Percentiles rank a stretch among this genome's conserved stretches.
Conservation (phyloP, 2,329 filamentous ascomycete genomes). For the Ophiocordyceps sinensis region DNA sequence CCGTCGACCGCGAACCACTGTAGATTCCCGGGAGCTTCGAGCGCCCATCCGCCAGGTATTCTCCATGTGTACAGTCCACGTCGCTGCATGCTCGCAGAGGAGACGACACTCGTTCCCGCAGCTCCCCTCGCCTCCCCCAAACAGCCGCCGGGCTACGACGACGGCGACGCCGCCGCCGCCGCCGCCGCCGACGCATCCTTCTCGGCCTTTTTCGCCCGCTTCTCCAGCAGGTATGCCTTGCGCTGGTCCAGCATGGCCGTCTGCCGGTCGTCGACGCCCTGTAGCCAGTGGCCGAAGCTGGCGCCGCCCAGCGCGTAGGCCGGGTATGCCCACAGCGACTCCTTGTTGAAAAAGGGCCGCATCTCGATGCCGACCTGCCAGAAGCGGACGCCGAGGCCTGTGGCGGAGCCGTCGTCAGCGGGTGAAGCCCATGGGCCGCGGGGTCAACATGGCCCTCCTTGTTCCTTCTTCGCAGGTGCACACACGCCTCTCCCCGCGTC, state of each 20-base stretch:
- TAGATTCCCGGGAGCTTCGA: neutral
- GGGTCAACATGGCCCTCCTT: too few species aligned
- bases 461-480: neutral
- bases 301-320: conserved; percentile 74
- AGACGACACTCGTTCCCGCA: neutral
- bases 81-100: too few species aligned
- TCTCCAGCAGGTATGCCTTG: conserved; percentile 71
- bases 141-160: neutral
- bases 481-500: neutral
- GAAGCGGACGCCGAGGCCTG: conserved; percentile 80
- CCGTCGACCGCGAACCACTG: too few species aligned
- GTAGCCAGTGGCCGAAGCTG: conserved; percentile 93
- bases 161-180: too few species aligned
- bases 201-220: conserved; percentile 55
- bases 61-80: conserved; percentile 2
- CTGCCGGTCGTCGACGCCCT: conserved; percentile 77
- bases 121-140: neutral
- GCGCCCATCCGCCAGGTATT: neutral
- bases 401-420: neutral
- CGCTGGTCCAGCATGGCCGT: conserved; percentile 62
- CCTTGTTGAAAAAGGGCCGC: conserved; percentile 79
- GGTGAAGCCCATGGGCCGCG: too few species aligned
- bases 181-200: conserved; percentile 15
- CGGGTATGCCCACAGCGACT: conserved; percentile 83
- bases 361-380: conserved; percentile 99